phyloP scores from a whole-genome alignment of 495 filamentous ascomycete species.

The Neurospora sp. region DNA sequence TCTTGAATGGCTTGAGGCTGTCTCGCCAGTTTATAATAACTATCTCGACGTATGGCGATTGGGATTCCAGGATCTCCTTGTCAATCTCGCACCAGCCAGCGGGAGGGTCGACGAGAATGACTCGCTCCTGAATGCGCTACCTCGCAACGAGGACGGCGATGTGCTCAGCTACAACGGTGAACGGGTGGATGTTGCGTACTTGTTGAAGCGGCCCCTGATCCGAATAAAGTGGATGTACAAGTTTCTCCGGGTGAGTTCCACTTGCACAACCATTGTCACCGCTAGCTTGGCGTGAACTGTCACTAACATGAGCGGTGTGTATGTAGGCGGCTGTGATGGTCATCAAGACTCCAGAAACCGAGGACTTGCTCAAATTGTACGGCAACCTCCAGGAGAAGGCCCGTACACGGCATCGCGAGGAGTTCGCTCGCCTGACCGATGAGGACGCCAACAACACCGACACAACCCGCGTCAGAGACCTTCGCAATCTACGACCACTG shows the following conservation, averaged over 20 bases:
- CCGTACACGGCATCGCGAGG: constrained; percentile 70
- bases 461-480: constrained; percentile 64
- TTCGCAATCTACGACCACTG: constrained; percentile 59
- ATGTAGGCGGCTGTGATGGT: constrained; percentile 35
- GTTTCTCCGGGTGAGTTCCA: constrained; percentile 55
- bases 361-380: constrained; percentile 33
- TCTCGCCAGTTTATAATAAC: constrained; percentile 69
- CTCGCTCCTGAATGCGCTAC: constrained; percentile 58
- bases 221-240: constrained; percentile 81
- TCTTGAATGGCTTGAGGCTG: constrained; percentile 68
- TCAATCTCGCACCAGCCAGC: constrained; percentile 73
- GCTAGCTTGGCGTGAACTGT: background rate
- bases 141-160: constrained; percentile 68
- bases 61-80: constrained; percentile 90
- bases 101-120: constrained; percentile 38
- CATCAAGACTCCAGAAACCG: constrained; percentile 17
- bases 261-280: background rate
- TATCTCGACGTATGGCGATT: constrained; percentile 88
- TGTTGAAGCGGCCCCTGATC: constrained; percentile 82
- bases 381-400: constrained; percentile 68
- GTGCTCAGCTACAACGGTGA: constrained; percentile 70
- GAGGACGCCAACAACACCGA: constrained; percentile 81
- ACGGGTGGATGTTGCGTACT: constrained; percentile 86
- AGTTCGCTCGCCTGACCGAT: constrained; percentile 79
- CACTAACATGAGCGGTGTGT: background rate